Conservation (phyloP, 441 rosid genomes). For the Syzygium malaccense region DNA sequence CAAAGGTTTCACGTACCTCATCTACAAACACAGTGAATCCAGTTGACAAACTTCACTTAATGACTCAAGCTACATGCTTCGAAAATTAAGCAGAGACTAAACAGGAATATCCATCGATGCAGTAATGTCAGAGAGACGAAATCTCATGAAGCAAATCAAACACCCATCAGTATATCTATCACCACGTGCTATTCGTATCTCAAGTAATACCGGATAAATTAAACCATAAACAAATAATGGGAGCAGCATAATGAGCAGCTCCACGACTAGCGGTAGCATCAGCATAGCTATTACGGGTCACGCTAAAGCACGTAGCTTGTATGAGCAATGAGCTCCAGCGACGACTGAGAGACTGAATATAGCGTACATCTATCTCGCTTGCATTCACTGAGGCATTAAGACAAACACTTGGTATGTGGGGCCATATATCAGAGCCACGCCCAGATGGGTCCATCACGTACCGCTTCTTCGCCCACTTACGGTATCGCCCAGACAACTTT, state of each 20-base stretch:
- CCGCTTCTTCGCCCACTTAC: not conserved
- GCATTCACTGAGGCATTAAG: not conserved
- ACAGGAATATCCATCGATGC: not conserved
- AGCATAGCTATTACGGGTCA: not conserved
- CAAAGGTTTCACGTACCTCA: slow-evolving; percentile 68
- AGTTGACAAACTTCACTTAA: not conserved
- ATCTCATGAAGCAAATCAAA: not conserved
- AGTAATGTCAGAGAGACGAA: not conserved
- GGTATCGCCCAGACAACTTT: not conserved
- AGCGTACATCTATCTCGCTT: not conserved
- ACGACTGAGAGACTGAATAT: not conserved
- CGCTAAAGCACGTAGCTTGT: not conserved
- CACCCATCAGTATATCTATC: not conserved
- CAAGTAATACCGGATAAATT: not conserved
- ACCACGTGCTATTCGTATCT: not conserved
- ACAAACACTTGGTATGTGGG: not conserved
- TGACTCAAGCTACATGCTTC: not conserved
- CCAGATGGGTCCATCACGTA: not conserved
- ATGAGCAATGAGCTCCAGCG: not conserved
- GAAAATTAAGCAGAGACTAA: not conserved
- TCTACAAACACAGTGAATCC: slow-evolving; percentile 7
- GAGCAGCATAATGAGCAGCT: not conserved
- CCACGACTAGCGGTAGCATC: not conserved
- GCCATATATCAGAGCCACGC: not conserved
- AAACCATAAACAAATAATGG: not conserved